Base-by-base conservation (phyloP, 805 yeast species). In the Nakazawaea wickerhamii region DNA sequence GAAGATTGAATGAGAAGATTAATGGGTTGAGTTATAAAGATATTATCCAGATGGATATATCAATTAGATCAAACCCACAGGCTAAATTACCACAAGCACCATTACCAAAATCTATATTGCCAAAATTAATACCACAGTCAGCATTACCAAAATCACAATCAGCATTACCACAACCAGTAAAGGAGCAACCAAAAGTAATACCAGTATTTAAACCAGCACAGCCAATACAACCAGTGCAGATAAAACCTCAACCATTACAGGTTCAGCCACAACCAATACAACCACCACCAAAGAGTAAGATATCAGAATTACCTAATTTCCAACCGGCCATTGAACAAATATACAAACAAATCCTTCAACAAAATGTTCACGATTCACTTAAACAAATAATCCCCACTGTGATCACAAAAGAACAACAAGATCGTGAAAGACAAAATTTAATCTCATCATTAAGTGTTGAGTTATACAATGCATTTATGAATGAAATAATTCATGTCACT, bases 381-480 rank as follows among this genome's bases (percentile, higher is more conserved):
- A 6, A 32, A 1, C 40, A 44, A 11, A 38, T 61, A 18, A 32
- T 67, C 3, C 59, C 38, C 10, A 17, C 6, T 9, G 14, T 30
- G 10, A 10, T 44, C 4, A 11, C 18, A 7, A 14, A 44, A 6
- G 38, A 18, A 17, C 21, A 19, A 7, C 40, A 51, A 10, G 39
- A 43, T 39, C 49, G 47, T 35, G 63, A 56, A 45, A 47, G 58
- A 19, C 43, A 27, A 14, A 23, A 45, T 7, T 40, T 67, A 1
- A 55, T 78, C 2, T 55, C 66, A 0, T 45, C 59, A 0, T 59
- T 81, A n/a, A 54, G 80, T 1, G 52, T 58, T 1, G 84, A 79
- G 31, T 55, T 85, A 1, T 82, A 65, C 48, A 53, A 58, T 14
- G 85, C 90, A 0, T 81, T 84, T 50, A 53, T 85, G 32, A 68